Conservation (phyloP, 768 basidiomycete species). For the Agrocybe praecox region DNA sequence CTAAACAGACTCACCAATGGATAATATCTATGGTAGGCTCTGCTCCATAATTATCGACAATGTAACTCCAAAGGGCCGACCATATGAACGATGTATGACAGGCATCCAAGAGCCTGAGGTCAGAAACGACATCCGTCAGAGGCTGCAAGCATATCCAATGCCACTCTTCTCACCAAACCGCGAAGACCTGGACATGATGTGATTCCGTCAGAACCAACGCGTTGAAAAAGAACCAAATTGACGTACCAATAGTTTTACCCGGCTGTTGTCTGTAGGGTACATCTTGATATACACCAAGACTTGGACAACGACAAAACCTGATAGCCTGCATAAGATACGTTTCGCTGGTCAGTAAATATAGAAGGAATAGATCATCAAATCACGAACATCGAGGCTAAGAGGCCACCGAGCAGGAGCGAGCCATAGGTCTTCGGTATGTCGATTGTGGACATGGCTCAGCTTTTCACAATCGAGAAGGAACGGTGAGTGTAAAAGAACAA, state of each 20-base stretch:
- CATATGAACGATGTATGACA: slow-evolving; percentile 40
- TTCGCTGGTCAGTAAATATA: not conserved
- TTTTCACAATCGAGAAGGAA: not conserved
- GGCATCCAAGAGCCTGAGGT: slow-evolving; percentile 36
- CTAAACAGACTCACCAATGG: slow-evolving; percentile 28
- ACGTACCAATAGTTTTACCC: slow-evolving; percentile 31
- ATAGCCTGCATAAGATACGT: slow-evolving; percentile 17
- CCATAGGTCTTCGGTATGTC: not conserved
- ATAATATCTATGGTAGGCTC: slow-evolving; percentile 30
- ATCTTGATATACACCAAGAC: slow-evolving; percentile 35
- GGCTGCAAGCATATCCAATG: not conserved
- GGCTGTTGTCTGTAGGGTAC: slow-evolving; percentile 27
- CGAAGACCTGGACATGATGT: slow-evolving; percentile 25
- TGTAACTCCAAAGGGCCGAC: slow-evolving; percentile 39
- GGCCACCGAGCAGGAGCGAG: not conserved
- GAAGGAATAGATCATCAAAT: not conserved
- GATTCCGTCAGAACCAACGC: not conserved
- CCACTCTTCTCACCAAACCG: slow-evolving; percentile 27
- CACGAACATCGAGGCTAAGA: not conserved
- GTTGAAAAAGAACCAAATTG: not conserved
- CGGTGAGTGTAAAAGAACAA: not conserved
- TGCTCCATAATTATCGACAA: slow-evolving; percentile 33
- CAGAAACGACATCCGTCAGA: not conserved
- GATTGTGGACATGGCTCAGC: not conserved
- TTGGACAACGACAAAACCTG: slow-evolving; percentile 38